Evolutionary conservation across 1,284 basidiomycete genomes (phyloP), one percentile per base, ranked within the genome.

Genomic region (Malassezia yamatoensis): DNA sequence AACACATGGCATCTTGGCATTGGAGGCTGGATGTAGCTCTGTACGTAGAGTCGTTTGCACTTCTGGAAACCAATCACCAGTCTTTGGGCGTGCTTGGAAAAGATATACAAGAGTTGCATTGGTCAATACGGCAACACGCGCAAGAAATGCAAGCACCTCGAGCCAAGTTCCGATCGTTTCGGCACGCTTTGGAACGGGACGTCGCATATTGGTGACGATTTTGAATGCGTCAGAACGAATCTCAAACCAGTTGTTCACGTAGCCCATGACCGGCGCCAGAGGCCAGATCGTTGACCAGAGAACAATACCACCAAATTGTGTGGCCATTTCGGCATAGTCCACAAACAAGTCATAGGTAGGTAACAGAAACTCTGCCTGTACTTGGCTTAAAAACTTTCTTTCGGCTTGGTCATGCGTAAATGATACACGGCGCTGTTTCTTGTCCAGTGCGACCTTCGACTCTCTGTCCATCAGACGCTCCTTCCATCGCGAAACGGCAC

Each of bases 241-340:
- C 77, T 98, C 94, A 64, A 98, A 79, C 75, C 90, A 83, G 76
- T 94, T 93, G 78, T 94, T 90, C 49, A 75, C 60, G 29, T 72
- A 68, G 1, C 64, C 68, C 62, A 74, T 71, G 2, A 75, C 59
- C 1, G 71, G 84, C 5, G 89, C 87, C 15, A 98, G 79, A 1
- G 91, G 90, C 93, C 91, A 98, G 55, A 93, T 88, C 32, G 88
- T 85, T 39, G 85, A 87, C 88, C 91, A 96, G 32, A 96, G 78
- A 2, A 83, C 83, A 29, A 96, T 83, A 74, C 90, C 91, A 1
- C 93, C 93, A 15, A 70, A 63, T 49, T 71, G 81, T 3, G 87
- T 88, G 24, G 89, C 87, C 90, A 96, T 94, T 78, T 96, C 91
- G 67, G 83, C 84, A 75, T 91, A 96, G 77, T 94, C 90, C 56